A percentile compares a stretch with the other conserved stretches of the same genome.
Evolutionary conservation across 148 eudicot genomes (phyloP).

Genomic region (Silene latifolia): DNA sequence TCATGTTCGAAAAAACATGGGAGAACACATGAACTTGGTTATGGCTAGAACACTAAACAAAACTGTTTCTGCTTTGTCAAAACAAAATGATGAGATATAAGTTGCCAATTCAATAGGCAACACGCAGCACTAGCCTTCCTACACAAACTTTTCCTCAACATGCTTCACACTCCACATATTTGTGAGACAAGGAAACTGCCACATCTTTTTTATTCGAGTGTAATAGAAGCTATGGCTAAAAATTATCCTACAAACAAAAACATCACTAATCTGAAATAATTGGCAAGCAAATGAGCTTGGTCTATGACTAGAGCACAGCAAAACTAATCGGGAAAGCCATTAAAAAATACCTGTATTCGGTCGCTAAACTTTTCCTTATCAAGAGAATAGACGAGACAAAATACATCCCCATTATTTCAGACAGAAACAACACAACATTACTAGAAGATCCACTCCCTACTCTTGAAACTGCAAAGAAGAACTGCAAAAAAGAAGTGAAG

Average conservation of each 20-base stretch:
- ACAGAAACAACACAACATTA: constrained; percentile 92
- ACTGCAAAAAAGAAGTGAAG: constrained; percentile 46
- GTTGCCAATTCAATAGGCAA: not conserved
- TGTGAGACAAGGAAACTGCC: not conserved
- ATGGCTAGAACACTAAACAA: not conserved
- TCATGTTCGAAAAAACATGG: not conserved
- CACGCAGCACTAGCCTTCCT: not conserved
- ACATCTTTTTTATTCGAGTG: not conserved
- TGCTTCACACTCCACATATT: not conserved
- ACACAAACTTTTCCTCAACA: not conserved
- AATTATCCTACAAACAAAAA: not conserved
- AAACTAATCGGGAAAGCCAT: not conserved
- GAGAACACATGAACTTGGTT: not conserved
- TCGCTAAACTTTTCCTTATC: constrained; percentile 93
- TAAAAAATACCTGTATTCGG: constrained; percentile 74
- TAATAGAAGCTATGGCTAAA: not conserved
- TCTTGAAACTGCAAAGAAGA: constrained; percentile 98
- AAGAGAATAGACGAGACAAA: constrained; percentile 90
- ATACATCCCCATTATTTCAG: constrained; percentile 99
- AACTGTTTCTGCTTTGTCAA: not conserved
- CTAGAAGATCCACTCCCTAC: constrained; percentile 99
- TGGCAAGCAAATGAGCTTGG: not conserved
- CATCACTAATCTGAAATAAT: not conserved
- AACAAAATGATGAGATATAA: not conserved
- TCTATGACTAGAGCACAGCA: constrained; percentile 3